Evolutionary conservation across 768 basidiomycete species (phyloP), one percentile per base, ranked within the genome.

Genomic region (Lyophyllum semitale): DNA sequence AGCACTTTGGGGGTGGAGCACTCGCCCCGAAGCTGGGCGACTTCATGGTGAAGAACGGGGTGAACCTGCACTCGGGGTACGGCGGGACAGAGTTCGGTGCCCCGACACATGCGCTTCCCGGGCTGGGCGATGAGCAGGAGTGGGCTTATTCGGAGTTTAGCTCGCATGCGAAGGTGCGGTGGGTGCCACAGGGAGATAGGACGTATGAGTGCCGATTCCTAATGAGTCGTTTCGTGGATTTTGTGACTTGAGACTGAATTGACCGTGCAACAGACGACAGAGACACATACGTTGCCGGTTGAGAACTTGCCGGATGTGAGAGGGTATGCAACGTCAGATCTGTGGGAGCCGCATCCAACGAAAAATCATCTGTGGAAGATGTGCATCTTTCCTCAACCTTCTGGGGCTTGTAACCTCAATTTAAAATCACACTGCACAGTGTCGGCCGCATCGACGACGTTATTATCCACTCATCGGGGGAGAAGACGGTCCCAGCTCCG

Each of bases 371-470:
- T 74, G 7, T 78, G 68, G 59, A 72, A 66, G 54, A 55, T 77
- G 73, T 74, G 52, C 7, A 59, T 20, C 20, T 17, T 52, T 4
- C 33, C 20, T n/a, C 6, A 15, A 23, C 6, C 13, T 8, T 37
- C 26, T 12, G 11, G 17, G 6, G 20, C 15, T 20, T 18, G 5
- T 13, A 6, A 18, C 50, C 15, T 22, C 27, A 53, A 40, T 42
- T 17, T 15, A 6, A 17, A 25, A 3, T 3, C 17, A n/a, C 20
- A 13, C 29, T 12, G 8, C 6, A 0, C 20, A 77, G 73, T 13
- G 66, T 77, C 27, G 77, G 77, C 23, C 67, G 80, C 17, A 61
- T 74, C 54, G 61, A 77, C 67, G 74, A 74, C 50, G 71, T 74
- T 17, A 68, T 73, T 40, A 67, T 73, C 8, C 71, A 70, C 48